phyloP scores from a whole-genome alignment of 2,329 filamentous ascomycete genomes.

The Helicocarpus griseus region DNA sequence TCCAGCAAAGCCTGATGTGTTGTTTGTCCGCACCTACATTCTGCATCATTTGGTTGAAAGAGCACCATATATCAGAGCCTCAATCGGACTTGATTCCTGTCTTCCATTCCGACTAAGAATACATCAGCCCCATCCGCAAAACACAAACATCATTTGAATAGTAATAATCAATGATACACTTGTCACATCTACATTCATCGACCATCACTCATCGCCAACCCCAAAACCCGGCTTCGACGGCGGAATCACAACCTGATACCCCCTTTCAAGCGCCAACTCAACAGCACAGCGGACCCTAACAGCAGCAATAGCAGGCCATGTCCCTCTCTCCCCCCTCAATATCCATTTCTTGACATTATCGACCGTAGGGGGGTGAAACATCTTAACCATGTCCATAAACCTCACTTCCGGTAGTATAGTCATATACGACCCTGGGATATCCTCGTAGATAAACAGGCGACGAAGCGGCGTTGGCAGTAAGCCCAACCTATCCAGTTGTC shows the following conservation, averaged over 20 bases:
- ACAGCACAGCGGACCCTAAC: constrained; percentile 73
- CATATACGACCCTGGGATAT: constrained; percentile 65
- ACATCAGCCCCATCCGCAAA: not conserved
- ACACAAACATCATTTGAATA: not conserved
- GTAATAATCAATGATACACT: not conserved
- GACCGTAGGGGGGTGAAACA: constrained; percentile 63
- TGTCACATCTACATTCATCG: too few relatives aligned
- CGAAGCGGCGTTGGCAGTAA: constrained; percentile 61
- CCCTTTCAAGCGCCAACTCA: constrained; percentile 77
- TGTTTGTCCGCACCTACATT: too few relatives aligned
- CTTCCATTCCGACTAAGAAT: too few relatives aligned
- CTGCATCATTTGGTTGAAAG: too few relatives aligned
- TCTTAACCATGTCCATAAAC: constrained; percentile 59
- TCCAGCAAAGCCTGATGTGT: too few relatives aligned
- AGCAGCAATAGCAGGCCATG: constrained; percentile 82
- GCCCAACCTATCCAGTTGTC: constrained; percentile 69
- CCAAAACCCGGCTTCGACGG: constrained; percentile 15
- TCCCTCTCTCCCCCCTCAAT: constrained; percentile 68
- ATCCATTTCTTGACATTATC: constrained; percentile 73
- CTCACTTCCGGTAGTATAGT: constrained; percentile 75
- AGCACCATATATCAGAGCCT: too few relatives aligned
- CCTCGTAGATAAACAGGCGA: constrained; percentile 72
- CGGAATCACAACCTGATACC: constrained; percentile 63
- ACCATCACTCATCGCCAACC: not conserved
- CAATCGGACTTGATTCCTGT: too few relatives aligned